Conservation (phyloP, 75 land plant species). For the Chamaecyparis obtusa region DNA sequence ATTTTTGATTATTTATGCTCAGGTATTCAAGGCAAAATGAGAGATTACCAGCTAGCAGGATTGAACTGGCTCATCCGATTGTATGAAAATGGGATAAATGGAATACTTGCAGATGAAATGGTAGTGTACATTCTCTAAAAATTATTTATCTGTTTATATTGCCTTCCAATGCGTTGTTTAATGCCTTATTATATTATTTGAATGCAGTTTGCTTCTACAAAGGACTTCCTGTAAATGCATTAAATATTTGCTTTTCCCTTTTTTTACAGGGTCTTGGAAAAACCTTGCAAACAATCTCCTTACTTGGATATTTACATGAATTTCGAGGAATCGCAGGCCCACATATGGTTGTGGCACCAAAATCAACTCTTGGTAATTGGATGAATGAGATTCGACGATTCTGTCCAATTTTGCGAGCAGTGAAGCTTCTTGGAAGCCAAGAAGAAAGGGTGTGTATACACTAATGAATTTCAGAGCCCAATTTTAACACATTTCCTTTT, state of each 20-base stretch:
- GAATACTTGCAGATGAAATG: slow-evolving; percentile 99
- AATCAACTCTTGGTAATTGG: slow-evolving; percentile 99
- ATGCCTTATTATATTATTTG: neutral
- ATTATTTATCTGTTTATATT: neutral
- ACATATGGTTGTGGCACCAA: slow-evolving; percentile 99
- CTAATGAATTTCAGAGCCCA: too few relatives aligned
- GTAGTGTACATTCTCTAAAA: slow-evolving; percentile 21
- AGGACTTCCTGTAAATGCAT: neutral
- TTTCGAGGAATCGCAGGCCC: slow-evolving; percentile 97
- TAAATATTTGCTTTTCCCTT: neutral
- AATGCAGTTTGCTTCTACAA: neutral
- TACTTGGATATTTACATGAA: slow-evolving; percentile 91
- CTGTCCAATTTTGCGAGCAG: slow-evolving; percentile 84
- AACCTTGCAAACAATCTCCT: slow-evolving; percentile 96
- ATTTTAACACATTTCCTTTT: neutral
- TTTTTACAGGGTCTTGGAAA: slow-evolving; percentile 87
- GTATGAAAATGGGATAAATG: slow-evolving; percentile 99
- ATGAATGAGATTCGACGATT: slow-evolving; percentile 97
- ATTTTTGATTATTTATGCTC: neutral
- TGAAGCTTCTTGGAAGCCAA: slow-evolving; percentile 95
- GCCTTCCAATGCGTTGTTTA: neutral
- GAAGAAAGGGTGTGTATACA: slow-evolving; percentile 75
- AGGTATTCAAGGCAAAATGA: slow-evolving; percentile 98
- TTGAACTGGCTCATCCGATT: slow-evolving; percentile 95
- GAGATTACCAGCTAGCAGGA: slow-evolving; percentile 98